These are phyloP conservation scores for Paraconiothyrium sp. DNA, from an alignment of 2,329 filamentous ascomycete species.

Conservation along the genomic window DNA sequence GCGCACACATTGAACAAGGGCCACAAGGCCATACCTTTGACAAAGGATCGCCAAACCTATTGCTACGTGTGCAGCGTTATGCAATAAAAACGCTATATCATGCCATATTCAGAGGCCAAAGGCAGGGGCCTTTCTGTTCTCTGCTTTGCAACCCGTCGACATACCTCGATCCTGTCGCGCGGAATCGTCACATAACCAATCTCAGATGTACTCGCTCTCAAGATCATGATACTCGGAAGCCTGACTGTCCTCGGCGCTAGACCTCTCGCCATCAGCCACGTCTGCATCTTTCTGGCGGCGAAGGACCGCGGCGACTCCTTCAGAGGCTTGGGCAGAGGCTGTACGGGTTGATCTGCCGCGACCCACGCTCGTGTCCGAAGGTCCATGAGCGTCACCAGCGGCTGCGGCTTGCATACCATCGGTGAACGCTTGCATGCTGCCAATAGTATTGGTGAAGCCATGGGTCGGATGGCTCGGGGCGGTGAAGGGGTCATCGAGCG, in stretches of 20 bases:
- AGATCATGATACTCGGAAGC: conserved; percentile 15
- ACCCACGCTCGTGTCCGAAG: too few species aligned
- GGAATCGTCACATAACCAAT: not conserved
- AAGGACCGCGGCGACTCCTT: conserved; percentile 5
- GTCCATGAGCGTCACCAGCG: not conserved
- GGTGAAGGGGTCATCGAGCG: not conserved
- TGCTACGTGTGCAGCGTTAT: too few species aligned
- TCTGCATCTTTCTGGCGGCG: conserved; percentile 11
- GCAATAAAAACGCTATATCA: too few species aligned
- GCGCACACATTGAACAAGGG: too few species aligned
- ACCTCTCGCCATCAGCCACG: conserved; percentile 4
- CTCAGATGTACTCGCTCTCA: conserved; percentile 11
- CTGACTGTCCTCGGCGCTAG: conserved; percentile 16
- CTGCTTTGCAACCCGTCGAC: not conserved
- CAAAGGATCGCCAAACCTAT: too few species aligned
- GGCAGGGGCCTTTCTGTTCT: too few species aligned
- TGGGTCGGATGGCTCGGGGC: not conserved
- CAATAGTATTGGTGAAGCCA: not conserved
- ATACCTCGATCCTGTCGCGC: not conserved
- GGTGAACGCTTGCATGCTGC: not conserved
- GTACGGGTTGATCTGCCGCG: conserved; percentile 15
- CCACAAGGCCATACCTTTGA: too few species aligned
- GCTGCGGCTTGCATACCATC: not conserved
- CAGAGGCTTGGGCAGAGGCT: conserved; percentile 17
- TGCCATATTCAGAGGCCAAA: too few species aligned